A percentile compares a stretch with the other conserved stretches of the same genome.
Conservation (phyloP, 148 eudicot genomes). For the Suaeda aralocaspica region DNA sequence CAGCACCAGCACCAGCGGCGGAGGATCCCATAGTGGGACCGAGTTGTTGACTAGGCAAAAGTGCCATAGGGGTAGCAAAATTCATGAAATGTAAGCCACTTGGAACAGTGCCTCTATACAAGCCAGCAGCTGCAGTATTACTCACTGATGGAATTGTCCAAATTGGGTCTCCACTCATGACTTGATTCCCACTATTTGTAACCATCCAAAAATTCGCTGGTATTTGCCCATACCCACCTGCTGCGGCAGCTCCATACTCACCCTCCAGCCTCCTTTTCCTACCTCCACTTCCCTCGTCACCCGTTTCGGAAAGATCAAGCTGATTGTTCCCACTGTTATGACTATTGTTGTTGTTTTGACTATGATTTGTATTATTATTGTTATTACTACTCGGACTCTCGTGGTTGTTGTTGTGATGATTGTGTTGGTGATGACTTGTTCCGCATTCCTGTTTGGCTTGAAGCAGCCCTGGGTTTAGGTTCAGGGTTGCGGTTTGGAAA, state of each 20-base stretch:
- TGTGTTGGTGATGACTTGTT: not conserved
- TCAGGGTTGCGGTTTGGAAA: slow-evolving; percentile 44
- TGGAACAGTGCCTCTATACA: slow-evolving; percentile 61
- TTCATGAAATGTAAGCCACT: slow-evolving; percentile 93
- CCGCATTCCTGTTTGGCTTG: slow-evolving; percentile 57
- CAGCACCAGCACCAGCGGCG: slow-evolving; percentile 7
- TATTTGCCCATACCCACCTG: slow-evolving; percentile 45
- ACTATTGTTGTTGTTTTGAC: not conserved
- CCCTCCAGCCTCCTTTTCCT: slow-evolving; percentile 38
- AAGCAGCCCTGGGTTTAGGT: slow-evolving; percentile 28
- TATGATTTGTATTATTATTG: not conserved
- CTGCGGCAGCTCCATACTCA: slow-evolving; percentile 18
- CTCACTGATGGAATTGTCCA: slow-evolving; percentile 71
- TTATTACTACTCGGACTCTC: not conserved
- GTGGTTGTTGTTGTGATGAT: not conserved
- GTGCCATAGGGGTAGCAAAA: slow-evolving; percentile 73
- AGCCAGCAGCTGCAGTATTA: slow-evolving; percentile 34
- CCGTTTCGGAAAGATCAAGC: slow-evolving; percentile 41
- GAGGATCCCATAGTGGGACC: slow-evolving; percentile 21
- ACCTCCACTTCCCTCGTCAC: slow-evolving; percentile 44
- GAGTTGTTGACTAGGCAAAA: slow-evolving; percentile 69
- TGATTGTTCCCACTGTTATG: slow-evolving; percentile 18
- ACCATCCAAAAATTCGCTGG: slow-evolving; percentile 95
- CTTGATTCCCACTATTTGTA: slow-evolving; percentile 42
- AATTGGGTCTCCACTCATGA: slow-evolving; percentile 54